Evolutionary conservation across 2,329 filamentous ascomycete genomes (phyloP).

Genomic region (Chrysoporthe austroafricana): DNA sequence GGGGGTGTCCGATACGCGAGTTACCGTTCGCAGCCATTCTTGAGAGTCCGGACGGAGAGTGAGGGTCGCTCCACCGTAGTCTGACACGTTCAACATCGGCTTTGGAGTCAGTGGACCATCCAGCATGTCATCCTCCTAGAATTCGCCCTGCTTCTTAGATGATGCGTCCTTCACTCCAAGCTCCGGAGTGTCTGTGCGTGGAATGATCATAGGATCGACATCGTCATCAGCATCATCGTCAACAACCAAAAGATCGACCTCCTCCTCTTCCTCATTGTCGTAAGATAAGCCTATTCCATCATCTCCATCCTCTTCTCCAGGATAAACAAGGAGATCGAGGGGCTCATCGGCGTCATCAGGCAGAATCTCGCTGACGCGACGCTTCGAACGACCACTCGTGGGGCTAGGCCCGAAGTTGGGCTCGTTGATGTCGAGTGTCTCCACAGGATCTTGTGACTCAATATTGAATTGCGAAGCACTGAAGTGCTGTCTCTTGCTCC

Average conservation of each 20-base stretch:
- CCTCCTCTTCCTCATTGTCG: constrained; percentile 8
- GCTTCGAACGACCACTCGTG: neutral
- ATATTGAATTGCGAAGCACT: constrained; percentile 13
- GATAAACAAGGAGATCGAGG: neutral
- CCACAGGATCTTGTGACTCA: constrained; percentile 12
- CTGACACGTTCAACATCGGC: neutral
- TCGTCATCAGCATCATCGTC: neutral
- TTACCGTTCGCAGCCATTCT: neutral
- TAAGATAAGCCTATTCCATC: neutral
- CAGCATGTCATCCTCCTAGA: constrained; percentile 3
- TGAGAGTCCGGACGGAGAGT: constrained; percentile 20
- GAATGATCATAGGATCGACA: neutral
- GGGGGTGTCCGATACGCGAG: neutral
- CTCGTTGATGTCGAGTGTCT: neutral
- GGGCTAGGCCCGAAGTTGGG: neutral
- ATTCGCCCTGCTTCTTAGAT: neutral
- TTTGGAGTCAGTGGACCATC: constrained; percentile 12
- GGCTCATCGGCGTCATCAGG: constrained; percentile 2
- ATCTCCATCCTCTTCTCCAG: neutral
- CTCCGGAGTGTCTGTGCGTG: constrained; percentile 10
- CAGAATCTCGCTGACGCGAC: neutral
- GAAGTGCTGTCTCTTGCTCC: constrained; percentile 15
- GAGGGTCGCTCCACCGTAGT: neutral
- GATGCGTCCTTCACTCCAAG: neutral
- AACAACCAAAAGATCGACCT: constrained; percentile 6